Evolutionary conservation across 116 monocot genomes (phyloP), one percentile per base, ranked within the genome.

Genomic region (Trichopus zeylanicus): DNA sequence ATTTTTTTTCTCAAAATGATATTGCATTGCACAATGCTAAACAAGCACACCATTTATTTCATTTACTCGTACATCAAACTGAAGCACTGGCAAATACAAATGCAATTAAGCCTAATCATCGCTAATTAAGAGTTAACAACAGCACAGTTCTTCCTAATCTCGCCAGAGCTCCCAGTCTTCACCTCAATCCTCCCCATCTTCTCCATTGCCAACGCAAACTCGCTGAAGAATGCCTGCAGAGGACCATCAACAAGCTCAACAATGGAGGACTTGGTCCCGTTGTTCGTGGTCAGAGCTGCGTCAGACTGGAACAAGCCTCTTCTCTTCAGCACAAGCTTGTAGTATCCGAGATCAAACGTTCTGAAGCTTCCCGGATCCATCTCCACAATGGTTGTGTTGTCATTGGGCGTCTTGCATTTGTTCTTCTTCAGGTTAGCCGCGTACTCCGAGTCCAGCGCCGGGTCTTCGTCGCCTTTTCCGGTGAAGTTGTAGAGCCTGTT

Each of bases 341-440:
- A 93, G 77, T 93, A 93, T 7, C 78, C 62, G 19, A 71, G 61
- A 54, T 93, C 88, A 52, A 93, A 93, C 0, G 85, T 93, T 34
- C 63, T 64, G 53, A 80, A 79, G 33, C 88, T 93, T 1, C 93
- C 93, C 2, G 84, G 93, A 53, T 93, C 88, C 85, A 93, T 88
- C 56, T 88, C 93, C 0, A 71, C 82, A 33, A 89, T 61, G 0
- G 85, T 83, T n/a, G 74, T 72, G 65, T 76, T 82, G 58, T 93
- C 93, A 1, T 33, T 61, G 20, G 70, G 67, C 19, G 25, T 31
- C 58, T 48, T 75, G 85, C 88, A 88, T 52, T 85, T 88, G 72
- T 60, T 63, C 56, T 65, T 57, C 75, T 85, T 88, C 19, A 89
- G 58, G 30, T 78, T 89, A 7, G 61, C 64, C 0, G 85, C 89